These are phyloP conservation scores for Citrullus amarus DNA, from an alignment of 306 rosid genomes.

Conservation along the genomic window DNA sequence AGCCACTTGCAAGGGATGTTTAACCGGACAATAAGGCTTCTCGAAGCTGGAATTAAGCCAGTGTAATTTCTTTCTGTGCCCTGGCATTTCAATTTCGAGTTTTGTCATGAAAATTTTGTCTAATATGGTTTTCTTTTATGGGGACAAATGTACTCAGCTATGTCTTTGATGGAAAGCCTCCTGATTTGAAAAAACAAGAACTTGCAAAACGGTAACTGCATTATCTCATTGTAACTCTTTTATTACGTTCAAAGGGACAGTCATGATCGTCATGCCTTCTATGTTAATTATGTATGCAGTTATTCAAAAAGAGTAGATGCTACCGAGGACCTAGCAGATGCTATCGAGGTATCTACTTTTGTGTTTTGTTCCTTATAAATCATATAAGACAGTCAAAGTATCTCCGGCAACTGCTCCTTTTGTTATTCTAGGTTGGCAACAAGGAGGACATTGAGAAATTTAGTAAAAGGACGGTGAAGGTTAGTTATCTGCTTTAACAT, in stretches of 20 bases:
- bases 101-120: background rate
- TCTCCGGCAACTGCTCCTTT: conserved; percentile 12
- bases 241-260: background rate
- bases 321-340: conserved; percentile 54
- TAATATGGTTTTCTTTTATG: background rate
- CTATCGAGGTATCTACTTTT: conserved; percentile 42
- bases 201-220: conserved; percentile 73
- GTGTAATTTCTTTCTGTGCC: conserved; percentile 32
- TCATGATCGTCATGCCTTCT: background rate
- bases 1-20: conserved; percentile 99
- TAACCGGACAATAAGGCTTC: conserved; percentile 78
- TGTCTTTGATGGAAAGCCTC: conserved; percentile 93
- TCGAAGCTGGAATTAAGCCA: conserved; percentile 93
- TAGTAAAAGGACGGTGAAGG: conserved; percentile 97
- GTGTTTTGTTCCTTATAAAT: background rate
- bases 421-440: conserved; percentile 42
- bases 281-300: conserved; percentile 27
- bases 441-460: conserved; percentile 92
- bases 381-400: background rate
- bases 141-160: conserved; percentile 32
- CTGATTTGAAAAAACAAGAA: conserved; percentile 84
- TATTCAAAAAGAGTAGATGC: conserved; percentile 74
- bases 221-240: background rate
- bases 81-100: background rate
- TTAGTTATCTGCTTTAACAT: conserved; percentile 14